Percentiles rank a stretch among this genome's conserved stretches.
These are phyloP conservation scores for Mycena capillaripes DNA, from an alignment of 768 basidiomycete species.

Conservation along the genomic window DNA sequence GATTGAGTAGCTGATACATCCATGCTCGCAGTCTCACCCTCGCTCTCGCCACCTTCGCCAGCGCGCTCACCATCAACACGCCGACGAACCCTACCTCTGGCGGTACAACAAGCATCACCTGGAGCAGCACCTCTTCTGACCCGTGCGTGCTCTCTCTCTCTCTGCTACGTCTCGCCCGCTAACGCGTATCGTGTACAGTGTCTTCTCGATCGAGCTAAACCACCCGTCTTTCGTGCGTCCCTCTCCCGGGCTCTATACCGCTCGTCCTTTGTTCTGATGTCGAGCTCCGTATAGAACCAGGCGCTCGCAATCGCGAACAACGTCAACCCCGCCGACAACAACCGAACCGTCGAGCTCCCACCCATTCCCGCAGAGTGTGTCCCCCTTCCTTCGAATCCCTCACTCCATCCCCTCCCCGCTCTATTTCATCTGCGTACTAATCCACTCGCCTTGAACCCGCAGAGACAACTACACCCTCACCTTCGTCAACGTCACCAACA, in stretches of 20 bases:
- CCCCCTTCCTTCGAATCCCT: too few relatives aligned
- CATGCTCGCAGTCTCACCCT: conserved; percentile 51
- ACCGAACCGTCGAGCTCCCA: conserved; percentile 59
- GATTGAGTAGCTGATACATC: too few relatives aligned
- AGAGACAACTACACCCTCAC: conserved; percentile 62
- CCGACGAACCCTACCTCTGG: conserved; percentile 50
- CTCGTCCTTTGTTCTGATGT: neutral
- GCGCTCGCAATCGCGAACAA: conserved; percentile 70
- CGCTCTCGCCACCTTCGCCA: conserved; percentile 60
- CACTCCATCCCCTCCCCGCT: too few relatives aligned
- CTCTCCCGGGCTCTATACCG: too few relatives aligned
- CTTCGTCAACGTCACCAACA: conserved; percentile 61
- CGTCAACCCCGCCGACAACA: conserved; percentile 52
- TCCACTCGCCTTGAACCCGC: too few relatives aligned
- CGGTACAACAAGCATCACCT: conserved; percentile 57
- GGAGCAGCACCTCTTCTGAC: conserved; percentile 60
- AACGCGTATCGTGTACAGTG: conserved; percentile 33
- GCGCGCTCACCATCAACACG: conserved; percentile 60
- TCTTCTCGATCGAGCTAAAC: conserved; percentile 61
- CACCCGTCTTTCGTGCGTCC: conserved; percentile 57
- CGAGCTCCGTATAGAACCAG: conserved; percentile 47
- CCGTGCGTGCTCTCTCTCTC: conserved; percentile 48
- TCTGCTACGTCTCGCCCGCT: neutral
- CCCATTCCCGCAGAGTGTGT: conserved; percentile 61
- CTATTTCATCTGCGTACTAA: too few relatives aligned